Evolutionary conservation across 2,329 filamentous ascomycete genomes (phyloP).

Genomic region (Thielaviopsis cerberus): DNA sequence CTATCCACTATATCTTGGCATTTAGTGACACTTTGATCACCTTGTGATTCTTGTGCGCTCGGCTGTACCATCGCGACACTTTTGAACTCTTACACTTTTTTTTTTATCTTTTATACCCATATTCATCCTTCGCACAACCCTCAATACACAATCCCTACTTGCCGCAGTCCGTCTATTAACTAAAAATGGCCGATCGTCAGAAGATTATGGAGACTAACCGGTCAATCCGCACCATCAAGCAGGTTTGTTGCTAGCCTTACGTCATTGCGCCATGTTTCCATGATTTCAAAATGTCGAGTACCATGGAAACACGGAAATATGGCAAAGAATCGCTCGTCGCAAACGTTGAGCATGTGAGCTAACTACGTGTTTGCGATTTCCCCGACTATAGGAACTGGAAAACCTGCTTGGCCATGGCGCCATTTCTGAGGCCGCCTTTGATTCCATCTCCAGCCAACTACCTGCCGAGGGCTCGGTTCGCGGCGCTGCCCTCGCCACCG

Average conservation of each 20-base stretch:
- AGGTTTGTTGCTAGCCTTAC: conserved; percentile 32
- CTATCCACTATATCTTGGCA: background rate
- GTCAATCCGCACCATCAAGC: conserved; percentile 73
- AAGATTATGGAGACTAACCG: conserved; percentile 55
- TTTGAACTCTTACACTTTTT: background rate
- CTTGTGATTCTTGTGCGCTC: background rate
- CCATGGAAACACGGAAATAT: background rate
- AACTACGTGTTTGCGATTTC: background rate
- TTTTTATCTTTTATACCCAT: background rate
- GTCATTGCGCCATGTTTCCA: background rate
- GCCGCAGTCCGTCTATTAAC: too few species aligned
- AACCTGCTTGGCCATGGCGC: conserved; percentile 67
- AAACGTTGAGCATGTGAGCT: background rate
- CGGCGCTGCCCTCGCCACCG: conserved; percentile 23
- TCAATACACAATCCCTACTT: background rate
- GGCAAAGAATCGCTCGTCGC: background rate
- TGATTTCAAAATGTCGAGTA: background rate
- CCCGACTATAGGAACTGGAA: conserved; percentile 58
- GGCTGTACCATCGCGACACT: background rate
- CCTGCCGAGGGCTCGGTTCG: conserved; percentile 49
- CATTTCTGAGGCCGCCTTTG: conserved; percentile 57
- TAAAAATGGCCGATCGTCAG: conserved; percentile 29
- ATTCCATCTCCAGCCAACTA: conserved; percentile 54
- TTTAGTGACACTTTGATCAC: background rate
- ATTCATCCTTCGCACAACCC: background rate